A percentile compares a stretch with the other conserved stretches of the same genome.
phyloP scores from a whole-genome alignment of 768 basidiomycete species.

The Rubroboletus pulcherrimus region DNA sequence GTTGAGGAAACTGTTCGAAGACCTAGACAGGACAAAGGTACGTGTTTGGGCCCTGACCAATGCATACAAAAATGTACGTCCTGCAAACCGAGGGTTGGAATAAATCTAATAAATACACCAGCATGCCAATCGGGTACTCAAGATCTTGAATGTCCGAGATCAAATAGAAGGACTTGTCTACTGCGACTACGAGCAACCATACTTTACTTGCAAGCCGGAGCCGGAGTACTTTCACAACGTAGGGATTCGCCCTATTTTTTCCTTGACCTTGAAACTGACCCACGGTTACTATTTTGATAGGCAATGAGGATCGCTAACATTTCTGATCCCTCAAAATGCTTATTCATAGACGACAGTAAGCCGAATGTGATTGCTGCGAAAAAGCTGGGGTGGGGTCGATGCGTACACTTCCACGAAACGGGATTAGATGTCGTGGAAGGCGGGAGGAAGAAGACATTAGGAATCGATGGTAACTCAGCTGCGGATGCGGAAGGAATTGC shows the following conservation, averaged over 20 bases:
- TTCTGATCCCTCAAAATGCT: slow-evolving; percentile 64
- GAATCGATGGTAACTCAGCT: slow-evolving; percentile 34
- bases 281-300: slow-evolving; percentile 31
- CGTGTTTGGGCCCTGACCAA: slow-evolving; percentile 88
- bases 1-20: slow-evolving; percentile 65
- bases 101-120: slow-evolving; percentile 28
- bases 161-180: slow-evolving; percentile 71
- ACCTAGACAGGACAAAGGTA: slow-evolving; percentile 72
- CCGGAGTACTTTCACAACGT: slow-evolving; percentile 65
- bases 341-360: slow-evolving; percentile 77
- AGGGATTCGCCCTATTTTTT: neutral
- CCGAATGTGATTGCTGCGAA: slow-evolving; percentile 66
- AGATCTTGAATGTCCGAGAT: slow-evolving; percentile 68
- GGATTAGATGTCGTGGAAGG: slow-evolving; percentile 63
- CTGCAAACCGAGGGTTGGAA: slow-evolving; percentile 13
- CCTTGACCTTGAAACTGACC: neutral
- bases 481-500: slow-evolving; percentile 44
- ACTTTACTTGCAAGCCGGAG: slow-evolving; percentile 83
- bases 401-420: slow-evolving; percentile 74
- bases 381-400: slow-evolving; percentile 64
- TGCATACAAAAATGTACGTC: slow-evolving; percentile 64
- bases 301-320: slow-evolving; percentile 62
- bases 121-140: slow-evolving; percentile 80
- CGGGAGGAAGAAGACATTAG: slow-evolving; percentile 47
- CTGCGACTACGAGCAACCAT: slow-evolving; percentile 66